phyloP scores from a whole-genome alignment of 352 stramenopile species.

The Thraustotheca clavata region DNA sequence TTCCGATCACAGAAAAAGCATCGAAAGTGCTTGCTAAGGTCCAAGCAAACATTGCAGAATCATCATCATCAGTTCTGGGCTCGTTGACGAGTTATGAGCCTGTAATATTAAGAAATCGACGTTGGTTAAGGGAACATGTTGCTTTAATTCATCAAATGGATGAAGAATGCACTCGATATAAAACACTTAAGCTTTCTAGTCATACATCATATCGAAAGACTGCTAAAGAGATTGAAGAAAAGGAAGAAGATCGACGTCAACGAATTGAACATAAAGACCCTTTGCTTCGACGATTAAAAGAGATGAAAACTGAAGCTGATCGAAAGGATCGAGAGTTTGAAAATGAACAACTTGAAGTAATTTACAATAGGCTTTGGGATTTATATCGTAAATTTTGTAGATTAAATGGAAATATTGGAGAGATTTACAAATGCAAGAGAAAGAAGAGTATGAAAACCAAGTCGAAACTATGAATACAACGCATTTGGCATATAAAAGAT shows the following conservation, averaged over 20 bases:
- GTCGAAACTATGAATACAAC: constrained; percentile 24
- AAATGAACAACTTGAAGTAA: constrained; percentile 35
- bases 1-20: constrained; percentile 5
- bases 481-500: constrained; percentile 29
- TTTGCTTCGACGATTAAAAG: constrained; percentile 36
- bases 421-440: constrained; percentile 28
- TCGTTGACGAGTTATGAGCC: constrained; percentile 32
- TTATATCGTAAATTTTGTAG: neutral
- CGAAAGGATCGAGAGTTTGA: constrained; percentile 27
- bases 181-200: constrained; percentile 33
- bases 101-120: constrained; percentile 38
- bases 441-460: constrained; percentile 28
- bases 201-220: constrained; percentile 34
- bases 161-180: constrained; percentile 45
- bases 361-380: neutral
- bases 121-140: constrained; percentile 54
- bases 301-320: constrained; percentile 49
- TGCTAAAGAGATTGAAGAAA: constrained; percentile 28
- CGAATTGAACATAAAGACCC: constrained; percentile 47
- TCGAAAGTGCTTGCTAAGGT: constrained; percentile 12
- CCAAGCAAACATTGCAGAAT: neutral
- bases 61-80: neutral
- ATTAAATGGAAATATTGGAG: constrained; percentile 26
- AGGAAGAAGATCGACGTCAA: constrained; percentile 48
- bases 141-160: constrained; percentile 53